These are phyloP conservation scores for Lipomyces chichibuensis DNA, from an alignment of 805 yeast genomes.

Conservation along the genomic window DNA sequence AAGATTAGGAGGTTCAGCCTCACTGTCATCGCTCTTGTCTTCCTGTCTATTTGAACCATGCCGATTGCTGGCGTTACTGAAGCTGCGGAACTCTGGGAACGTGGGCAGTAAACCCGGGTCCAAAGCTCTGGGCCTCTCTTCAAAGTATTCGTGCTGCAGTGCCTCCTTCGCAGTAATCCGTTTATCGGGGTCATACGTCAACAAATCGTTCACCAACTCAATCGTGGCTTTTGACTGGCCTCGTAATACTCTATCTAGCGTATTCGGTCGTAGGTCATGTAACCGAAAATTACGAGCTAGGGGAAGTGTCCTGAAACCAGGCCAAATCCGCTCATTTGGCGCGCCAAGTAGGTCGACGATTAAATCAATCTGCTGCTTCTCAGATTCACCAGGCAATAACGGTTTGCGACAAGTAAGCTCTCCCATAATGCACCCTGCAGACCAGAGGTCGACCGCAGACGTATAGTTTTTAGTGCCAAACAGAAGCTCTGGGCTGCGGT, in stretches of 20 bases:
- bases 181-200: constrained; percentile 66
- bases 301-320: constrained; percentile 70
- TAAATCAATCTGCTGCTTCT: constrained; percentile 73
- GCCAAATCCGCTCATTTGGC: constrained; percentile 74
- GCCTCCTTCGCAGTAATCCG: constrained; percentile 73
- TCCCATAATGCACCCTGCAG: constrained; percentile 85
- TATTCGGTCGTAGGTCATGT: constrained; percentile 28
- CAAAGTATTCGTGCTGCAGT: constrained; percentile 68
- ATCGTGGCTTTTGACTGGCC: constrained; percentile 51
- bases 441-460: constrained; percentile 92
- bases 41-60: background rate
- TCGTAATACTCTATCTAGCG: constrained; percentile 51
- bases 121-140: constrained; percentile 57
- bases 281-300: constrained; percentile 54
- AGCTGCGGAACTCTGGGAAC: constrained; percentile 19
- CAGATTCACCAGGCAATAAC: constrained; percentile 82
- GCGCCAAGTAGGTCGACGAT: constrained; percentile 86
- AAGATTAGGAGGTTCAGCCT: background rate
- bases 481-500: constrained; percentile 90
- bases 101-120: constrained; percentile 29
- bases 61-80: background rate
- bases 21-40: background rate
- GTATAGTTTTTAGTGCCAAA: constrained; percentile 88
- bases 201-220: constrained; percentile 64
- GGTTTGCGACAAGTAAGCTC: constrained; percentile 77